These are phyloP conservation scores for Aspergillus coremiiformis DNA, from an alignment of 495 filamentous ascomycete species.

Conservation along the genomic window DNA sequence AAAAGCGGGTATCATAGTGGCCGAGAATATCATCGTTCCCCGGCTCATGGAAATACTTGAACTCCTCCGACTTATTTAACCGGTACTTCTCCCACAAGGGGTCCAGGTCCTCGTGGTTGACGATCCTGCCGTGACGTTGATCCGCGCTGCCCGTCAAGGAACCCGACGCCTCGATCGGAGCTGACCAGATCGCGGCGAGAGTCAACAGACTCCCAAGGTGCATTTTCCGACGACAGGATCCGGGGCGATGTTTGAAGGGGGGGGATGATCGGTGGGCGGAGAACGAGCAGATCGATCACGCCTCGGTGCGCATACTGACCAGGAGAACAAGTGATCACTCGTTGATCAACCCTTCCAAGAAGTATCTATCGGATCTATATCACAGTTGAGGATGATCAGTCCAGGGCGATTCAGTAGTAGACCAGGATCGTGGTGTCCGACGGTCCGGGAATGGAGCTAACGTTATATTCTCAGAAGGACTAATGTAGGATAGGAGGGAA, in stretches of 20 bases:
- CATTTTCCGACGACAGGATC: conserved; percentile 7
- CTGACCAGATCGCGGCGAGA: conserved; percentile 18
- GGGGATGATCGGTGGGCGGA: background rate
- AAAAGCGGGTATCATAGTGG: conserved; percentile 71
- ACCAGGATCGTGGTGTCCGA: background rate
- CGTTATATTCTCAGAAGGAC: background rate
- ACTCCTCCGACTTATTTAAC: conserved; percentile 29
- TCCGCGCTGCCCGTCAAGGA: conserved; percentile 2
- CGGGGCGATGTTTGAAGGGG: background rate
- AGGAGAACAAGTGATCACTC: background rate
- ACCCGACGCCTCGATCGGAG: conserved; percentile 9
- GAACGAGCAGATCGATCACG: conserved; percentile 3
- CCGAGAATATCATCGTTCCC: conserved; percentile 48
- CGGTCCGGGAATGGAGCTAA: background rate
- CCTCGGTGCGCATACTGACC: conserved; percentile 16
- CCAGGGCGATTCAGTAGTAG: background rate
- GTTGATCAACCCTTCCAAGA: background rate
- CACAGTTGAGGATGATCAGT: background rate
- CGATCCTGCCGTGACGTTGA: conserved; percentile 10
- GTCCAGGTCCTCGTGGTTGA: conserved; percentile 11
- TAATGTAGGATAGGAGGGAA: background rate
- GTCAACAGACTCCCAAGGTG: conserved; percentile 10
- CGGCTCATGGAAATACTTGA: conserved; percentile 51
- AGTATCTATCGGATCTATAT: too few species aligned
- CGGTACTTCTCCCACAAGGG: conserved; percentile 25